These are phyloP conservation scores for Suhomyces coccinellae DNA, from an alignment of 1,139 yeast species.

Conservation along the genomic window DNA sequence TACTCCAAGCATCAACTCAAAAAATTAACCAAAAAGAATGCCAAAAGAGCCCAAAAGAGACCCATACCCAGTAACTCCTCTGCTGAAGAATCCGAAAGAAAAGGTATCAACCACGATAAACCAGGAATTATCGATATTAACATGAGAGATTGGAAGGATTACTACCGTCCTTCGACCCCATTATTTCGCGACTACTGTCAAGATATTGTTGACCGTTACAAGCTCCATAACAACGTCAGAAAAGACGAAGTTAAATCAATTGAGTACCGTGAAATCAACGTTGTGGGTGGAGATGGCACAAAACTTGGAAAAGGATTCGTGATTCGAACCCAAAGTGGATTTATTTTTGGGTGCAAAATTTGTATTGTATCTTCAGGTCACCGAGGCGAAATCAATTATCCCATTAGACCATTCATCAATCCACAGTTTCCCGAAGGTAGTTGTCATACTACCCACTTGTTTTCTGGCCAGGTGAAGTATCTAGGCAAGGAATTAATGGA, in stretches of 20 bases:
- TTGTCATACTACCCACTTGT: conserved; percentile 48
- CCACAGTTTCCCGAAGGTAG: conserved; percentile 30
- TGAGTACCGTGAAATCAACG: conserved; percentile 29
- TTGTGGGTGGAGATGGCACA: conserved; percentile 24
- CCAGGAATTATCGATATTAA: conserved; percentile 42
- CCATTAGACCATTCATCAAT: conserved; percentile 28
- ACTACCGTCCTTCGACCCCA: conserved; percentile 45
- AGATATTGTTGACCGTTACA: conserved; percentile 36
- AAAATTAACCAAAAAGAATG: conserved; percentile 25
- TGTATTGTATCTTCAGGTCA: conserved; percentile 47
- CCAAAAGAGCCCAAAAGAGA: conserved; percentile 10
- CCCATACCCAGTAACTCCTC: conserved; percentile 16
- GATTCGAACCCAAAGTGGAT: conserved; percentile 29
- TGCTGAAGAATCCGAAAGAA: conserved; percentile 2
- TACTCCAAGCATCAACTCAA: conserved; percentile 46
- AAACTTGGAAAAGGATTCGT: conserved; percentile 17
- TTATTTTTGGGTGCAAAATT: conserved; percentile 33
- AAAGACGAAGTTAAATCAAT: conserved; percentile 38
- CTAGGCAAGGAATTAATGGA: conserved; percentile 19
- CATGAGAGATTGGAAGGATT: conserved; percentile 49
- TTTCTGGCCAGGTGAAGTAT: conserved; percentile 27
- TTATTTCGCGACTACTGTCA: conserved; percentile 44
- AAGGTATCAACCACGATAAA: conserved; percentile 23
- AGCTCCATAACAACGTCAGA: conserved; percentile 29
- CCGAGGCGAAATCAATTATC: conserved; percentile 39